These are phyloP conservation scores for Leccinum sublutescens DNA, from an alignment of 768 basidiomycete species.

Conservation along the genomic window DNA sequence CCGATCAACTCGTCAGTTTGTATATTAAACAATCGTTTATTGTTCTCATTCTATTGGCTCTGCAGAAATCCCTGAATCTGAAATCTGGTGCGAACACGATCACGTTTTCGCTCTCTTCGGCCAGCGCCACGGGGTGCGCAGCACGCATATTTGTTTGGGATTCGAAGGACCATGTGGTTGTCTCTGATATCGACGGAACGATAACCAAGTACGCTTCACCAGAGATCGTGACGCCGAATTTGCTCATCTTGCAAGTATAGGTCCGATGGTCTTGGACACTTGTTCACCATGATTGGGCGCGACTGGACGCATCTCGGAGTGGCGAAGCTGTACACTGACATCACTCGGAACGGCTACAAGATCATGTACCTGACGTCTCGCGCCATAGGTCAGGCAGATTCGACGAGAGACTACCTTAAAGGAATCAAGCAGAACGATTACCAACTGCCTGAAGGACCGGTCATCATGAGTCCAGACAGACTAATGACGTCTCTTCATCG, in stretches of 20 bases:
- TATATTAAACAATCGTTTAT: not conserved
- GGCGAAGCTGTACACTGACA: slow-evolving; percentile 96
- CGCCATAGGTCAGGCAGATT: slow-evolving; percentile 97
- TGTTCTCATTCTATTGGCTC: not conserved
- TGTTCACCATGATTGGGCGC: slow-evolving; percentile 95
- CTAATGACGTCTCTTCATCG: slow-evolving; percentile 93
- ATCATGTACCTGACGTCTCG: slow-evolving; percentile 97
- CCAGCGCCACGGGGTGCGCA: slow-evolving; percentile 79
- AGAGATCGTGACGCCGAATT: not conserved
- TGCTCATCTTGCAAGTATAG: slow-evolving; percentile 37
- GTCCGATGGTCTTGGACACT: slow-evolving; percentile 94
- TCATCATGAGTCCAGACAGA: slow-evolving; percentile 98
- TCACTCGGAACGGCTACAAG: slow-evolving; percentile 93
- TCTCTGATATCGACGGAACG: slow-evolving; percentile 98
- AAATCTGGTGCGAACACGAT: slow-evolving; percentile 88
- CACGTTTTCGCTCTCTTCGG: slow-evolving; percentile 87
- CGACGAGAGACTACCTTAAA: slow-evolving; percentile 91
- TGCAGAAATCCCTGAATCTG: slow-evolving; percentile 79
- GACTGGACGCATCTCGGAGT: slow-evolving; percentile 99
- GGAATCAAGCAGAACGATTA: slow-evolving; percentile 95
- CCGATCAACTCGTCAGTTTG: slow-evolving; percentile 80
- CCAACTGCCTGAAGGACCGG: slow-evolving; percentile 95
- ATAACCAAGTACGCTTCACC: slow-evolving; percentile 80
- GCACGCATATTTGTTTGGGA: slow-evolving; percentile 97
- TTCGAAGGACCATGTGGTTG: slow-evolving; percentile 81